Percentiles rank a stretch among this genome's conserved stretches.
These are phyloP conservation scores for Pouteria campechiana DNA, from an alignment of 179 eudicot species.

Conservation along the genomic window DNA sequence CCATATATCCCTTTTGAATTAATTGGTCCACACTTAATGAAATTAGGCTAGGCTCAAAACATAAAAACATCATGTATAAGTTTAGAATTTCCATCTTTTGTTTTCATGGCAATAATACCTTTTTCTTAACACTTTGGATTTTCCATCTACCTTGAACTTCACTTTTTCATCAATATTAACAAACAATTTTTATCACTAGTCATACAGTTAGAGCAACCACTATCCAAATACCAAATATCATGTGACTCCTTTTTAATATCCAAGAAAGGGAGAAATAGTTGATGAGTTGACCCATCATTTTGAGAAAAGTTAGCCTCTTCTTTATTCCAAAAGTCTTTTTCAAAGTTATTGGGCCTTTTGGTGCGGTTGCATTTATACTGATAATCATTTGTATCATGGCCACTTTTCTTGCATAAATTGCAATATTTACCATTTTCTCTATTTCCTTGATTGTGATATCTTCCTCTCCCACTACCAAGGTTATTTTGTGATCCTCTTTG, in stretches of 20 bases:
- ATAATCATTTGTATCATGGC: background rate
- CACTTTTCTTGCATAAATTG: background rate
- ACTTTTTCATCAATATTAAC: background rate
- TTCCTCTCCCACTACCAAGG: background rate
- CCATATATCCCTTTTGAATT: background rate
- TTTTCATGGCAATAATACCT: background rate
- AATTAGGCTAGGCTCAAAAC: background rate
- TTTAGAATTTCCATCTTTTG: background rate
- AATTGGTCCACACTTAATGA: background rate
- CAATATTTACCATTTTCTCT: background rate
- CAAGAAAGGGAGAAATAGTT: background rate
- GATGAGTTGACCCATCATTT: background rate
- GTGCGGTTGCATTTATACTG: background rate
- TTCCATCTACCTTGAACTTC: background rate
- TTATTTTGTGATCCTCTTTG: background rate
- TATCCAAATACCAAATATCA: background rate
- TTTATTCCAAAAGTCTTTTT: background rate
- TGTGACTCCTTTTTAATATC: background rate
- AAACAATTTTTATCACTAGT: background rate
- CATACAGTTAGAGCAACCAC: background rate
- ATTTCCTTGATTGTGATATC: background rate
- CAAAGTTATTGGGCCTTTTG: background rate
- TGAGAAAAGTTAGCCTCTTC: background rate
- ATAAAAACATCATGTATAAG: too few species aligned
- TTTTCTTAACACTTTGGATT: background rate